phyloP scores from a whole-genome alignment of 2,329 filamentous ascomycete genomes.

The Cytospora leucostoma region DNA sequence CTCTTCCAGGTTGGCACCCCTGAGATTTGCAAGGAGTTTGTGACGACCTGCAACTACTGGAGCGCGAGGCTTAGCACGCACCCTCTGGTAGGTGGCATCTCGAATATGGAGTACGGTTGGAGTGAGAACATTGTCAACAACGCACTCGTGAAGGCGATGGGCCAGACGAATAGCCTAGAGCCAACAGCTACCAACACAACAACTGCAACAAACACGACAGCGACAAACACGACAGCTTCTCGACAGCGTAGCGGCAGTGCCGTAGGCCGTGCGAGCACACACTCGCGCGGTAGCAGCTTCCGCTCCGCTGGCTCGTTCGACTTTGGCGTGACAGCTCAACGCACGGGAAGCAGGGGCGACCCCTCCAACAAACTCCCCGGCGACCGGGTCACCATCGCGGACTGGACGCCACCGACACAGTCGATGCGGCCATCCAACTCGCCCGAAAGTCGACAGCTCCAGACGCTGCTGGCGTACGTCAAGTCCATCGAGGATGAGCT shows the following conservation, averaged over 20 bases:
- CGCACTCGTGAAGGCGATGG: conserved; percentile 54
- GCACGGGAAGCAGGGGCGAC: conserved; percentile 46
- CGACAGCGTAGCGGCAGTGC: conserved; percentile 52
- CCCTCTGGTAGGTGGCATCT: conserved; percentile 87
- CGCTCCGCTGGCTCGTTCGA: conserved; percentile 61
- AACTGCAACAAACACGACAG: conserved; percentile 32
- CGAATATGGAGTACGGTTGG: conserved; percentile 98
- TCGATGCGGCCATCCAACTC: conserved; percentile 83
- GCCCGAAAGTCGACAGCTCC: conserved; percentile 78
- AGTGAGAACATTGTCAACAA: conserved; percentile 77
- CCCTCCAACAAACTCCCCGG: conserved; percentile 66
- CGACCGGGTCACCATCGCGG: conserved; percentile 79
- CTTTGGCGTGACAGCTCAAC: conserved; percentile 54
- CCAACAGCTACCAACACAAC: conserved; percentile 46
- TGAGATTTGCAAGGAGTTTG: conserved; percentile 93
- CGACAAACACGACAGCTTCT: conserved; percentile 37
- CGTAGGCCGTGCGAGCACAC: conserved; percentile 47
- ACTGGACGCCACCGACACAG: conserved; percentile 88
- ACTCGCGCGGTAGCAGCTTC: conserved; percentile 50
- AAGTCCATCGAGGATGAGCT: conserved; percentile 83
- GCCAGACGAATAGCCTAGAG: conserved; percentile 44
- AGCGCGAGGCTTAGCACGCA: conserved; percentile 92
- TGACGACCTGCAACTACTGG: conserved; percentile 96
- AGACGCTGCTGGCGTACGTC: conserved; percentile 75
- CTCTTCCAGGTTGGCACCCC: conserved; percentile 97